These are phyloP conservation scores for Phytophthora constricta DNA, from an alignment of 352 stramenopile species.

Conservation along the genomic window DNA sequence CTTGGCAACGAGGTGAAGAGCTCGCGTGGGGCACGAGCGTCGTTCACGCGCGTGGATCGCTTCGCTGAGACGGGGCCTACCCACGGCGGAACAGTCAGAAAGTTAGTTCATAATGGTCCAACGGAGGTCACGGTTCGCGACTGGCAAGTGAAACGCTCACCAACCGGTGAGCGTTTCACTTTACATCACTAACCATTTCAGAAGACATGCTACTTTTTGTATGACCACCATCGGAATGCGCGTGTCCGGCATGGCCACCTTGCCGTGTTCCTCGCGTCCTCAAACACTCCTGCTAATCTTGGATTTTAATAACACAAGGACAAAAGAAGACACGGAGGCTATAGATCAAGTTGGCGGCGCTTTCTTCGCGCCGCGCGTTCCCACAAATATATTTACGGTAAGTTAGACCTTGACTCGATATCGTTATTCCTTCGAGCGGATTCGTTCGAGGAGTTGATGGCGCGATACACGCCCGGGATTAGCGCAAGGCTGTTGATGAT, in stretches of 20 bases:
- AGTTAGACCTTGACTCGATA: conserved; percentile 35
- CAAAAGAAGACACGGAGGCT: neutral
- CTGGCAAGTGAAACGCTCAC: neutral
- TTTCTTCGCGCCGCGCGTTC: conserved; percentile 21
- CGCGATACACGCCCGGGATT: conserved; percentile 56
- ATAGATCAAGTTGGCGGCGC: conserved; percentile 16
- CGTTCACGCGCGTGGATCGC: too few relatives aligned
- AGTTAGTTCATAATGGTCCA: too few relatives aligned
- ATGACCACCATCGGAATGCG: neutral
- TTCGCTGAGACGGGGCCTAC: too few relatives aligned
- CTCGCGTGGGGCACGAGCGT: too few relatives aligned
- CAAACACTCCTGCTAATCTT: neutral
- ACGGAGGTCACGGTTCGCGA: too few relatives aligned
- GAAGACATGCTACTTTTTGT: neutral
- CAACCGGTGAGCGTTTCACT: too few relatives aligned
- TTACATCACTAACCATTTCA: neutral
- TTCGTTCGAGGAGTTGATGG: conserved; percentile 43
- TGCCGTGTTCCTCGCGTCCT: neutral
- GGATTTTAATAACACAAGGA: neutral
- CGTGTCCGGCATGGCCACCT: neutral
- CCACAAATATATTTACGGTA: conserved; percentile 27
- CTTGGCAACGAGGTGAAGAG: too few relatives aligned
- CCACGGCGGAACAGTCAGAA: too few relatives aligned
- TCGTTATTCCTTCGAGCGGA: conserved; percentile 17
- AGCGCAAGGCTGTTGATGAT: conserved; percentile 70